Conservation (phyloP, 495 filamentous ascomycete genomes). For the Pseudoneurospora amorphoporcata region DNA sequence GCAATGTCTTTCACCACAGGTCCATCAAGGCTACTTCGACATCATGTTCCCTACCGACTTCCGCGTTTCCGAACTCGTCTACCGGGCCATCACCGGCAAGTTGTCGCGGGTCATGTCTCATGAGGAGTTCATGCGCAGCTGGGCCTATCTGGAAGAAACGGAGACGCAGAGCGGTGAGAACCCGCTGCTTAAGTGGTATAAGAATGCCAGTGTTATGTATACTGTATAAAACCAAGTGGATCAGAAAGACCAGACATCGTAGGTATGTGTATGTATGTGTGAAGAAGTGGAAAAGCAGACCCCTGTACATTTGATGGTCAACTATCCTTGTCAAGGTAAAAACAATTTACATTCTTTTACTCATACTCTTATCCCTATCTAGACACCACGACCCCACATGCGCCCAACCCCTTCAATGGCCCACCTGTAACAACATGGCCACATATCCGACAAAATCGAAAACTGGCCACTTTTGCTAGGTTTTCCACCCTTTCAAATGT, state of each 20-base stretch:
- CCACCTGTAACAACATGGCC: no score
- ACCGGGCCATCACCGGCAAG: conserved; percentile 83
- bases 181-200: conserved; percentile 86
- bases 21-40: conserved; percentile 97
- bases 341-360: neutral
- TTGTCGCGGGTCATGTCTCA: conserved; percentile 75
- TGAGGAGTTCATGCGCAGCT: conserved; percentile 78
- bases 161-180: conserved; percentile 85
- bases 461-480: no score
- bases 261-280: neutral
- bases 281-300: neutral
- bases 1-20: conserved; percentile 35
- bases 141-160: conserved; percentile 86
- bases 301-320: neutral
- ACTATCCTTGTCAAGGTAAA: neutral
- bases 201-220: conserved; percentile 81
- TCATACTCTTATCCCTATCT: neutral
- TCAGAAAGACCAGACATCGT: neutral
- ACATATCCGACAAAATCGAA: no score
- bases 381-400: no score
- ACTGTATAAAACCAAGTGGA: conserved; percentile 43
- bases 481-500: no score
- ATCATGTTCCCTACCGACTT: conserved; percentile 98
- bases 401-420: no score
- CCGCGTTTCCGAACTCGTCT: conserved; percentile 74